Base-by-base conservation (phyloP, 306 rosid species). In the Dryas octopetala region DNA sequence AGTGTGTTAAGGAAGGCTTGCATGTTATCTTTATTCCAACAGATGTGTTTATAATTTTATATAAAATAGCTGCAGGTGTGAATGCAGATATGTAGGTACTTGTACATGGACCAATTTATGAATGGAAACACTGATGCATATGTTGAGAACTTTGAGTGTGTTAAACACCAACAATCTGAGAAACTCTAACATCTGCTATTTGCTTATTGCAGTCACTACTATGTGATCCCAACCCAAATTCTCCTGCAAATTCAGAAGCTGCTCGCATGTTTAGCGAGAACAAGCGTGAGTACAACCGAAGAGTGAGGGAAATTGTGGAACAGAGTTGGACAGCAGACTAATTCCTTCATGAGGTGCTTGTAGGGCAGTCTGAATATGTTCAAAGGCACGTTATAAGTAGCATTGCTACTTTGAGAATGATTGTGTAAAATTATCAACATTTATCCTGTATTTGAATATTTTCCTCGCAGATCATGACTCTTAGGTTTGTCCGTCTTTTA, bases 301-400 rank as follows among this genome's bases (percentile, higher is more conserved):
- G 91, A 85, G 96, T 93, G 48, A 80, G 98, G 75, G 97, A 93
- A 74, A 86, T 86, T 19, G 98, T 93, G 83, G 98, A 93, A 85
- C 97, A 91, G 88, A 93, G 98, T 76, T 93, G 98, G 98, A 93
- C 98, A 17, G 98, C 98, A 0, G 97, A 93, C 79, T 89, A 88
- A 84, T 64, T 32, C 68, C 67, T 41, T 55, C 62, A 45, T 63
- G 2, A 3, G 55, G 60, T 66, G 71, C 54, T 61, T 50, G 53
- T 19, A 59, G 73, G 76, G 64, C 70, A 14, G 76, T 45, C 54
- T 19, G 57, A 40, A 75, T 65, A 64, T 75, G 74, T 78, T 59
- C 63, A 73, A 74, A 81, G 82, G 69, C 74, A 65, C 68, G 83
- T 70, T 76, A 76, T 58, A 23, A 76, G 74, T 74, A 68, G 80